Evolutionary conservation across 2,329 filamentous ascomycete genomes (phyloP), one percentile per base, ranked within the genome.

Genomic region (Metarhizium rileyi): DNA sequence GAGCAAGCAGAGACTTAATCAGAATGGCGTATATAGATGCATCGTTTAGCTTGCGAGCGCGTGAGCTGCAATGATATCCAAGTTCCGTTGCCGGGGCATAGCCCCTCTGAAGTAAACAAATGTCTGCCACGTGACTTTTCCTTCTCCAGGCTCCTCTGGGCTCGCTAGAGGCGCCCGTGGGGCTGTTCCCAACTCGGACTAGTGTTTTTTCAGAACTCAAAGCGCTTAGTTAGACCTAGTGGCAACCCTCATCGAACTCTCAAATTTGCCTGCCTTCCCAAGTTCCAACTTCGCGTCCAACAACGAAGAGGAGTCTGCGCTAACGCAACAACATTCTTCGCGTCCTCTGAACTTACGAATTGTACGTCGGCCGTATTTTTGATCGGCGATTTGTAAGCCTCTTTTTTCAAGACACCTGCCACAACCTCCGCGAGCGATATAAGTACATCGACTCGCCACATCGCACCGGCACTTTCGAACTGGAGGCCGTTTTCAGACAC

Each of bases 41-140:
- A 47, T 42, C 26, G 27, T 36, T 42, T 4, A 25, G 38, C 26
- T 23, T 48, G 36, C 33, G 20, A 44, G 41, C 20, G 43, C 35
- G 36, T 47, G 4, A 30, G 12, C n/a, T 10, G 23, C 16, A 28
- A 27, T 50, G 44, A 47, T 55, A 50, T 54, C 52, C 41, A 52
- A 33, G 40, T 23, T 46, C 55, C 53, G 61, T 64, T 64, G 61
- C 61, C 53, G 51, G 54, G 61, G 59, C 51, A 52, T 46, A 51
- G 41, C 43, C 53, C 50, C 52, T 44, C 44, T 50, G 18, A 60
- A 61, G 61, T 63, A 64, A 64, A 64, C 60, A 64, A 53, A 48
- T 20, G n/a, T 18, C 2, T 14, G 10, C 2, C 58, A 59, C 57
- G 58, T 60, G 57, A 59, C 46, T 22, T 23, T 12, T n/a, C n/a